Base-by-base conservation (phyloP, 2,329 filamentous ascomycete genomes). In the Penicillium rolfsii region DNA sequence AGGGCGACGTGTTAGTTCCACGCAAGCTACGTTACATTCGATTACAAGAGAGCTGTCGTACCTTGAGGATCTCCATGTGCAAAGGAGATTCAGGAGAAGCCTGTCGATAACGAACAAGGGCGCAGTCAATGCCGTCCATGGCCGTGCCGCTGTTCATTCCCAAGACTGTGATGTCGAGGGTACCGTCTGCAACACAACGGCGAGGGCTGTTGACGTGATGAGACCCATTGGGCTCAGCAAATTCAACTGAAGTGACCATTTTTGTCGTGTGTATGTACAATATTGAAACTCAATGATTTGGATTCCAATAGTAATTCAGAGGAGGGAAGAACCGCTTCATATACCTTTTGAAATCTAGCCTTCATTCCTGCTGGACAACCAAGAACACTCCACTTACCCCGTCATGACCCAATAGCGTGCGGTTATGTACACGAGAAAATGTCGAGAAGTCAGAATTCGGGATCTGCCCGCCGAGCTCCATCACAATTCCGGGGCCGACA, bases 121-220 rank as follows among this genome's bases (percentile, higher is more conserved):
- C 84, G 65, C 83, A 85, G 70, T 86, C 83, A 48, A 87, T 84
- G 30, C 81, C 80, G 66, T 84, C 82, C 68, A 85, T 81, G 2
- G 79, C 80, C 9, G 81, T 83, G 28, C 81, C 82, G 60, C 76
- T 79, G 71, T 83, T 84, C 66, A 85, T 70, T 3, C 84, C 84
- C 33, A 86, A 74, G 28, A 85, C 82, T 3, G 76, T 56, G 8
- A 56, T 56, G 54, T 52, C 46, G 38, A 58, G 55, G 48, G 55
- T 82, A 36, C 85, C 66, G 66, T 85, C 79, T 53, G 85, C 71
- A 26, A 71, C 64, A 58, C 70, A 61, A 46, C 71, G 68, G 58
- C 60, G 54, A 38, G 58, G 55, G 53, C 62, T 62, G 38, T 63
- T 57, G 43, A 40, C 52, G 24, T 49, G 55, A 35, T 52, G 28